A percentile compares a stretch with the other conserved stretches of the same genome.
These are phyloP conservation scores for Ophiostoma australiae DNA, from an alignment of 2,329 filamentous ascomycete species.

Conservation along the genomic window DNA sequence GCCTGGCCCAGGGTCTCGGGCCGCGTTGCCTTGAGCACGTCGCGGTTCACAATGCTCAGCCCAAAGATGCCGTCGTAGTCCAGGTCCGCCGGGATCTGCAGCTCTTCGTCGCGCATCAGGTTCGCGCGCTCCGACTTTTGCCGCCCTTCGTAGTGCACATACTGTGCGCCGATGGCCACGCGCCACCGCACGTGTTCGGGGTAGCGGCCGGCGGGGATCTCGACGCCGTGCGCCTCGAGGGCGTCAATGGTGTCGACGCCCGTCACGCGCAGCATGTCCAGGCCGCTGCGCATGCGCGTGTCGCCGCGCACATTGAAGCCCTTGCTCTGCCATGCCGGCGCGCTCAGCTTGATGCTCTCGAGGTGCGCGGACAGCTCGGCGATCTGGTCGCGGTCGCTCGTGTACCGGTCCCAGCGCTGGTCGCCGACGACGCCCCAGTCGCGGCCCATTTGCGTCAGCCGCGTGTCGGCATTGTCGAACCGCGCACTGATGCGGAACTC, in stretches of 20 bases:
- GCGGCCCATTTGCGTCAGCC: constrained; percentile 74
- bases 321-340: constrained; percentile 32
- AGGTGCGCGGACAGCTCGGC: constrained; percentile 60
- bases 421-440: constrained; percentile 74
- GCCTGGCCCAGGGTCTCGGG: constrained; percentile 89
- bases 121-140: constrained; percentile 62
- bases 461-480: constrained; percentile 87
- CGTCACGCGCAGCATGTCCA: constrained; percentile 65
- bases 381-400: constrained; percentile 62
- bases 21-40: constrained; percentile 61
- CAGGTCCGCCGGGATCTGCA: constrained; percentile 66
- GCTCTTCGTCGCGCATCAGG: constrained; percentile 70
- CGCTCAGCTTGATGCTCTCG: constrained; percentile 15
- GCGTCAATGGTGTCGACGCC: constrained; percentile 47
- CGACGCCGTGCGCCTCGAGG: constrained; percentile 55
- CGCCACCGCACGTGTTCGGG: constrained; percentile 57
- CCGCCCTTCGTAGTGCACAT: constrained; percentile 77
- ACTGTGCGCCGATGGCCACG: constrained; percentile 75
- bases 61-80: constrained; percentile 71
- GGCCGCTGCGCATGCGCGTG: constrained; percentile 58
- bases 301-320: constrained; percentile 35
- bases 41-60: constrained; percentile 73
- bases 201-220: constrained; percentile 39
- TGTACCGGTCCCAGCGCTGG: constrained; percentile 67
- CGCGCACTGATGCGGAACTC: constrained; percentile 92